phyloP scores from a whole-genome alignment of 805 yeast genomes.

The Hanseniaspora vineae region DNA sequence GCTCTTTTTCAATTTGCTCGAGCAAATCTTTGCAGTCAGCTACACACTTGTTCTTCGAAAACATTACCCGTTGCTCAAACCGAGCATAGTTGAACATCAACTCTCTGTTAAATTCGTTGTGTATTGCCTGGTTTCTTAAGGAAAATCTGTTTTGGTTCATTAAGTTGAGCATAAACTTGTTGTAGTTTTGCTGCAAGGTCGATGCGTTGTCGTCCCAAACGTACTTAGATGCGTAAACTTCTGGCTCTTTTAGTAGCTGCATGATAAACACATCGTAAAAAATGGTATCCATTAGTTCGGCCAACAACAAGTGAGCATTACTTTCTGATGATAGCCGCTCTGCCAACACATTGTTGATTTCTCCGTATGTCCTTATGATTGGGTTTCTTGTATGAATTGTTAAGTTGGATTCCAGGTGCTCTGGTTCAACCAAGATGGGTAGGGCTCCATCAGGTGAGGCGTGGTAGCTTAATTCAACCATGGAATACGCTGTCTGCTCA shows the following conservation, averaged over 20 bases:
- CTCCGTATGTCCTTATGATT: neutral
- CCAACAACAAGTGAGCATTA: neutral
- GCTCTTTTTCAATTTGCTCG: neutral
- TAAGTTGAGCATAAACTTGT: neutral
- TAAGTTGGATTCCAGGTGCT: neutral
- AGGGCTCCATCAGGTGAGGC: neutral
- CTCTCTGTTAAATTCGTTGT: neutral
- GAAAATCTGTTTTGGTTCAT: neutral
- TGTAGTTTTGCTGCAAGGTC: neutral
- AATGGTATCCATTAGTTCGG: neutral
- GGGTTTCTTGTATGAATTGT: neutral
- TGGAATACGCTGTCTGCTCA: neutral
- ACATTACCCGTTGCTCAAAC: neutral
- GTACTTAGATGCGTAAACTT: neutral
- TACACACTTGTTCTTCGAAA: neutral
- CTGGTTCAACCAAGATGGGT: neutral
- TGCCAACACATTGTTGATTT: neutral
- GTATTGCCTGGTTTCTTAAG: neutral
- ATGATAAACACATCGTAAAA: neutral
- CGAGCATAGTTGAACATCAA: too few relatives aligned
- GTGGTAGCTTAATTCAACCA: neutral
- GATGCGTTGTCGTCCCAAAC: neutral
- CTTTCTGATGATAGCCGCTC: too few relatives aligned
- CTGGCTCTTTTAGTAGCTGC: neutral
- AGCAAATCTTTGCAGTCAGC: neutral